These are phyloP conservation scores for Globisporangium polare DNA, from an alignment of 352 stramenopile species.

Conservation along the genomic window DNA sequence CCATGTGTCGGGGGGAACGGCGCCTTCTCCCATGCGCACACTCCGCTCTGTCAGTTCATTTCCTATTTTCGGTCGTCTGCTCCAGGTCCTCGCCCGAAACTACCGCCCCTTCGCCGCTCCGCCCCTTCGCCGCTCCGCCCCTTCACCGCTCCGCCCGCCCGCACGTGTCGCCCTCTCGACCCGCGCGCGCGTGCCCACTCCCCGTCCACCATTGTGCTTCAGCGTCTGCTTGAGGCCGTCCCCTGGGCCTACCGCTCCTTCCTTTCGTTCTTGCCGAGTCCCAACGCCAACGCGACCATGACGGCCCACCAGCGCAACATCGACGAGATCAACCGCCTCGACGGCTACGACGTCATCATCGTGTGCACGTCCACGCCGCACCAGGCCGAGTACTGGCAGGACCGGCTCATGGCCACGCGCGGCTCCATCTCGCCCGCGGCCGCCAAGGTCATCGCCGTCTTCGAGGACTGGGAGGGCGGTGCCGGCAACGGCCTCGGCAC, in stretches of 20 bases:
- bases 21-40: background rate
- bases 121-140: background rate
- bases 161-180: background rate
- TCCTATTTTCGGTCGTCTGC: constrained; percentile 14
- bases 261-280: constrained; percentile 9
- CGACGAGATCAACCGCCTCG: constrained; percentile 80
- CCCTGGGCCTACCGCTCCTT: constrained; percentile 12
- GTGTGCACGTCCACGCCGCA: constrained; percentile 96
- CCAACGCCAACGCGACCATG: constrained; percentile 3
- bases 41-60: constrained; percentile 4
- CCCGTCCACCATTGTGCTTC: constrained; percentile 14
- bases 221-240: constrained; percentile 7
- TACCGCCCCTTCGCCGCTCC: constrained; percentile 2
- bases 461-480: constrained; percentile 95
- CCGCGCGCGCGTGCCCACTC: background rate
- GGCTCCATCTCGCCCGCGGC: constrained; percentile 74
- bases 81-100: constrained; percentile 9
- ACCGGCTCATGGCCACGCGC: constrained; percentile 88
- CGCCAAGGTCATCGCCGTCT: constrained; percentile 94
- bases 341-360: constrained; percentile 95
- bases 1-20: background rate
- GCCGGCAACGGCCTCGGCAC: constrained; percentile 96
- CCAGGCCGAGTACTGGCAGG: constrained; percentile 97
- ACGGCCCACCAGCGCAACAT: constrained; percentile 78
- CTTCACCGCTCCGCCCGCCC: background rate